Evolutionary conservation across 139 green algal genomes (phyloP).

Genomic region (Micractinium conductrix): DNA sequence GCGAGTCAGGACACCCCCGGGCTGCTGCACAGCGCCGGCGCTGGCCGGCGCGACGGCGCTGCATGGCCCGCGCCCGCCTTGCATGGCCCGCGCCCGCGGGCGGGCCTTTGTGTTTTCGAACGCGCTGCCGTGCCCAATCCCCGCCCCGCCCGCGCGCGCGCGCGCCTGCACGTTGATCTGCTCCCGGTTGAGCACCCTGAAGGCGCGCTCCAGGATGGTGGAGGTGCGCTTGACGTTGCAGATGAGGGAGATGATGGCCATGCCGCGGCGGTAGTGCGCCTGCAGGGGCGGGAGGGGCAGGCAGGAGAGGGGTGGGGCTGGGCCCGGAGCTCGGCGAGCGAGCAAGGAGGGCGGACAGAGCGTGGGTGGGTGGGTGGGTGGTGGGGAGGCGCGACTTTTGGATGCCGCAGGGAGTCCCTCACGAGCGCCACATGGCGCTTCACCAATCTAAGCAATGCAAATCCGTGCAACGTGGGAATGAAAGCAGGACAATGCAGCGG

Average conservation of each 20-base stretch:
- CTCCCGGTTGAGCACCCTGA: conserved; percentile 24
- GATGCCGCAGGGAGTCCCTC: too few relatives aligned
- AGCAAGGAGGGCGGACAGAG: background rate
- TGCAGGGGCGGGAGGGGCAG: background rate
- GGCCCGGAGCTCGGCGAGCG: background rate
- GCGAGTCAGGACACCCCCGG: too few relatives aligned
- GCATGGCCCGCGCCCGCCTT: too few relatives aligned
- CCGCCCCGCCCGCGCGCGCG: background rate
- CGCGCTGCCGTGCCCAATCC: background rate
- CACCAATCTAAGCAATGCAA: too few relatives aligned
- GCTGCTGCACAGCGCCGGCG: too few relatives aligned
- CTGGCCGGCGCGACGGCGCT: too few relatives aligned
- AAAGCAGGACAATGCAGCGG: too few relatives aligned
- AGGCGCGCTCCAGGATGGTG: conserved; percentile 79
- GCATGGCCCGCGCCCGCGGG: too few relatives aligned
- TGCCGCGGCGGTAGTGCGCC: conserved; percentile 58
- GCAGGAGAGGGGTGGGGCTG: background rate
- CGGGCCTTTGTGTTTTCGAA: too few relatives aligned
- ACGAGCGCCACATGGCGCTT: too few relatives aligned
- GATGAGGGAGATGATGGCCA: conserved; percentile 95
- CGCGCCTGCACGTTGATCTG: conserved; percentile 13
- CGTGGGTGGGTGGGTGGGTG: background rate
- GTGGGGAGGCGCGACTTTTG: background rate
- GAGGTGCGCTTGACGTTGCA: conserved; percentile 90
- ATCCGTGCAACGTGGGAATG: too few relatives aligned